Conservation (phyloP, 192 early-diverging fungal genomes). For the Umbelopsis isabellina region DNA sequence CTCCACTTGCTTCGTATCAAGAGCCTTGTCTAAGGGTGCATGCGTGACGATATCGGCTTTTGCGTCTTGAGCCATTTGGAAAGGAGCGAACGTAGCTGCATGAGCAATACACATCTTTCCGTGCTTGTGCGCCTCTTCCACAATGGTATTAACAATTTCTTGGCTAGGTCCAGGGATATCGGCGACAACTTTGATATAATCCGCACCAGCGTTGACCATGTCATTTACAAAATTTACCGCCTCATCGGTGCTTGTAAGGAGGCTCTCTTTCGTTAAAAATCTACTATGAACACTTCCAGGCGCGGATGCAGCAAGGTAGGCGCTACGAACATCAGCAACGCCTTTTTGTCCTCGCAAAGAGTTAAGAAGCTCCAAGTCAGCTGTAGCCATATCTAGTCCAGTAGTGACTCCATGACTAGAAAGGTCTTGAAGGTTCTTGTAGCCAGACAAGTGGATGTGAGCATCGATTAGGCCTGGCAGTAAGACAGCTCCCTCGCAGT, state of each 20-base stretch:
- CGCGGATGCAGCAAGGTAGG: not conserved
- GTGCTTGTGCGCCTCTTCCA: conserved; percentile 1
- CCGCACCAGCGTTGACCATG: not conserved
- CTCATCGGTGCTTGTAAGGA: not conserved
- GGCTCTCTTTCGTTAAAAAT: conserved; percentile 5
- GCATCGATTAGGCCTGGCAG: conserved; percentile 20
- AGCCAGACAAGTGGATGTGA: not conserved
- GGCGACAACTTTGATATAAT: conserved; percentile 17
- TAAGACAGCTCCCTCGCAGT: conserved; percentile 5
- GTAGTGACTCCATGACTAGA: conserved; percentile 1
- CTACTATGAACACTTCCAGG: conserved; percentile 5
- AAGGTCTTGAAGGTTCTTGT: not conserved
- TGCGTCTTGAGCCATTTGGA: conserved; percentile 5
- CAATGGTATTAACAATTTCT: not conserved
- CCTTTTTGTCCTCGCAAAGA: not conserved
- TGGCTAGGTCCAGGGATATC: conserved; percentile 11
- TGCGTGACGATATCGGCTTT: conserved; percentile 15
- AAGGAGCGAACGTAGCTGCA: not conserved
- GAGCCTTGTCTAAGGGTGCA: not conserved
- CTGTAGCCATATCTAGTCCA: conserved; percentile 13
- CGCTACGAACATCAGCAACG: conserved; percentile 1
- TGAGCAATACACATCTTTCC: conserved; percentile 4
- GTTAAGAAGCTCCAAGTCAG: not conserved
- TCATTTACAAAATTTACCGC: not conserved
- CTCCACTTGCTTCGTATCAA: not conserved